Percentiles rank a stretch among this genome's conserved stretches.
phyloP scores from a whole-genome alignment of 371 early-diverging fungal species.

The Mortierella sp. region DNA sequence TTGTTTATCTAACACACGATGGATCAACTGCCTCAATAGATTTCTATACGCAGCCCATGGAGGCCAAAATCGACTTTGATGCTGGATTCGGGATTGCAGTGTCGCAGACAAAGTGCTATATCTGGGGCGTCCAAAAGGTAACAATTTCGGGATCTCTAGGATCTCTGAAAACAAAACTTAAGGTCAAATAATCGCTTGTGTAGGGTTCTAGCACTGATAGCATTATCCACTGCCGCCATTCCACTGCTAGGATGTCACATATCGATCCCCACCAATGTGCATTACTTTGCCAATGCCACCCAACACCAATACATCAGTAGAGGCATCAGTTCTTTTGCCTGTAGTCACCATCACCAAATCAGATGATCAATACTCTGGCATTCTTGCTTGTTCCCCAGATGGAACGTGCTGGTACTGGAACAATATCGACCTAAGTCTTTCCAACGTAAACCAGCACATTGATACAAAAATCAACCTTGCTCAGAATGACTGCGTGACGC shows the following conservation, averaged over 20 bases:
- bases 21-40: conserved; percentile 20
- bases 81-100: conserved; percentile 42
- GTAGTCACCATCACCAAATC: conserved; percentile 44
- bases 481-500: conserved; percentile 27
- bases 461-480: conserved; percentile 29
- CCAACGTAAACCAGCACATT: conserved; percentile 39
- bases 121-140: conserved; percentile 54
- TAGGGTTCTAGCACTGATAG: neutral
- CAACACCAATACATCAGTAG: conserved; percentile 24
- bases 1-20: neutral
- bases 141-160: neutral
- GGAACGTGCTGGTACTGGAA: conserved; percentile 55
- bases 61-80: conserved; percentile 42
- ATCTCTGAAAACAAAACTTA: neutral
- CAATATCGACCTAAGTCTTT: conserved; percentile 45
- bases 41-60: conserved; percentile 42
- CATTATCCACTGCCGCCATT: neutral
- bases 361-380: conserved; percentile 33
- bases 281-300: conserved; percentile 52
- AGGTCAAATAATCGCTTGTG: neutral
- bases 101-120: conserved; percentile 42
- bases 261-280: conserved; percentile 47
- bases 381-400: conserved; percentile 47
- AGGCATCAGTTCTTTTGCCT: conserved; percentile 27
- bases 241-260: conserved; percentile 24